These are phyloP conservation scores for Monosporascus sp. DNA, from an alignment of 2,329 filamentous ascomycete species.

Conservation along the genomic window DNA sequence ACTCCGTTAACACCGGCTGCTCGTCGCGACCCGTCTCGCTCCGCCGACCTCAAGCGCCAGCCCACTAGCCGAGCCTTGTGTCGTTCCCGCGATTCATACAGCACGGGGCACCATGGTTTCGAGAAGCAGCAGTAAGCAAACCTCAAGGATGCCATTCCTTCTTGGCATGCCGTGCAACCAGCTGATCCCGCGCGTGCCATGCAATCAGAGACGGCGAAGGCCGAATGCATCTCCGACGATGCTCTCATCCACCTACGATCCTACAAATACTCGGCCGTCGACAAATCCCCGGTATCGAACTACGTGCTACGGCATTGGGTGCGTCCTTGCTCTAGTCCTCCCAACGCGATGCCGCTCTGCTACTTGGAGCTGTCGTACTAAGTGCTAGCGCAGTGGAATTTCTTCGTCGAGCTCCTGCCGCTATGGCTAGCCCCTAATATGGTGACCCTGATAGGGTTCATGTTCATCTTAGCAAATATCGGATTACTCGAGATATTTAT, in stretches of 20 bases:
- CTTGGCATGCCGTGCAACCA: neutral
- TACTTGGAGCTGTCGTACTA: neutral
- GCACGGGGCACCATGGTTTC: conserved; percentile 26
- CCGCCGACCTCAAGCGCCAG: neutral
- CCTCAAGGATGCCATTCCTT: neutral
- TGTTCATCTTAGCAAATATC: conserved; percentile 86
- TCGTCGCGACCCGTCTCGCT: too few relatives aligned
- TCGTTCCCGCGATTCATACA: neutral
- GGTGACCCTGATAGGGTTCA: conserved; percentile 92
- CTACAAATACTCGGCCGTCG: conserved; percentile 97
- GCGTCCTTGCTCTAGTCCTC: conserved; percentile 36
- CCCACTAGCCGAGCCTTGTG: neutral
- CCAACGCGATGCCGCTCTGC: conserved; percentile 4
- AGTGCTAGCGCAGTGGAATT: conserved; percentile 73
- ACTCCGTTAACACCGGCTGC: too few relatives aligned
- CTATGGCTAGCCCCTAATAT: conserved; percentile 97
- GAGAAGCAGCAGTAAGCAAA: conserved; percentile 29
- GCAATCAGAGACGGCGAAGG: conserved; percentile 46
- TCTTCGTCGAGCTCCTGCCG: conserved; percentile 83
- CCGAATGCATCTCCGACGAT: conserved; percentile 80
- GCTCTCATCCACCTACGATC: conserved; percentile 84
- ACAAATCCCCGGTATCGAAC: conserved; percentile 88
- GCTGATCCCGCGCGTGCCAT: conserved; percentile 7
- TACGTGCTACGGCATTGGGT: conserved; percentile 96
- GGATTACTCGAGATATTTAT: conserved; percentile 68